Evolutionary conservation across 1,284 basidiomycete species (phyloP), one percentile per base, ranked within the genome.

Genomic region (Somion occarium): DNA sequence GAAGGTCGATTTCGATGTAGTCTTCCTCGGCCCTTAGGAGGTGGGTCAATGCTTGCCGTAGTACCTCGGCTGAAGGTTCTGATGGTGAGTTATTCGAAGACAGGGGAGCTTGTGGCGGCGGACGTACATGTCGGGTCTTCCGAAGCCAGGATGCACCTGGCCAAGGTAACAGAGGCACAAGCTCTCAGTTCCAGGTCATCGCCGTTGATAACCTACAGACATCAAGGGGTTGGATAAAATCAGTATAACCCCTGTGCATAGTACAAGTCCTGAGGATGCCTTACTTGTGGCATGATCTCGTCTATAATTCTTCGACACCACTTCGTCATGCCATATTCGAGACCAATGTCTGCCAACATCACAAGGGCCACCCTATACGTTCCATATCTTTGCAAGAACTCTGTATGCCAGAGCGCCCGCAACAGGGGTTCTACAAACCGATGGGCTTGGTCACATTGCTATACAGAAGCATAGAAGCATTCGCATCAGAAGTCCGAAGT

Each of bases 241-340:
- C n/a, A 37, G n/a, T n/a, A 11, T 37, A 11, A n/a, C 37, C 24
- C 15, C 46, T 24, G 23, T n/a, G 25, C 20, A 51, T 52, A 27
- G 3, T 22, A 11, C 22, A 37, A 11, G n/a, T n/a, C n/a, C n/a
- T n/a, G n/a, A n/a, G n/a, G 13, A 18, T 9, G 43, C 50, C 68
- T 53, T 53, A 84, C 88, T 71, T 91, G 89, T 23, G 89, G 88
- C 74, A 91, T 76, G 44, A 90, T 79, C 56, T 87, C 87, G 47
- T 89, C 83, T 41, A 91, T 59, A 49, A 90, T 74, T 51, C 73
- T 75, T 55, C 70, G 73, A 54, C 79, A 82, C 57, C 80, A 76
- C 60, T 78, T 77, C 18, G 85, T 78, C 78, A 91, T 80, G 13
- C 82, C 84, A 62, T 88, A 85, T 59, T 90, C 85, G 18, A 91